A percentile compares a stretch with the other conserved stretches of the same genome.
Evolutionary conservation across 2,329 filamentous ascomycete species (phyloP).

Genomic region (Graphilbum fragrans): DNA sequence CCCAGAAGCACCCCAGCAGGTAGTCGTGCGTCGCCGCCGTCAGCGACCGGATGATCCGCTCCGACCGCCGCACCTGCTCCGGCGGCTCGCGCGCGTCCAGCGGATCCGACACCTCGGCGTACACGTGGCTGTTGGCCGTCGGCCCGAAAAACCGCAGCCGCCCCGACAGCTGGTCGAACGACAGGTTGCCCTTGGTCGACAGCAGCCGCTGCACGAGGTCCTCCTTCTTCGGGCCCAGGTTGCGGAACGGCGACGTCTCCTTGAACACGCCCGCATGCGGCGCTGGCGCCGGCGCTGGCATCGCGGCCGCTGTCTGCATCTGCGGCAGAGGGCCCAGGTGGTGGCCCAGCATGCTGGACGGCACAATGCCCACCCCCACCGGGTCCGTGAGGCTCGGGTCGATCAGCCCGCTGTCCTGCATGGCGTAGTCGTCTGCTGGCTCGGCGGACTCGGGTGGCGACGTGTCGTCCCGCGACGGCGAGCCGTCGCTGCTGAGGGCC

Average conservation of each 20-base stretch:
- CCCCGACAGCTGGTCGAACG: slow-evolving; percentile 37
- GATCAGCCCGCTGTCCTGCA: too few species aligned
- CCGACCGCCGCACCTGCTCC: too few species aligned
- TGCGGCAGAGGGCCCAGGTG: too few species aligned
- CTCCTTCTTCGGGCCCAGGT: slow-evolving; percentile 28
- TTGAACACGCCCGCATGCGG: slow-evolving; percentile 11
- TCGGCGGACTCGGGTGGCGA: too few species aligned
- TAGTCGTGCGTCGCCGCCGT: slow-evolving; percentile 35
- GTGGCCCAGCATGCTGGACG: neutral
- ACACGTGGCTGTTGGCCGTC: slow-evolving; percentile 41
- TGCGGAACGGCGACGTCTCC: slow-evolving; percentile 21
- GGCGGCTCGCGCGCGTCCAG: slow-evolving; percentile 24
- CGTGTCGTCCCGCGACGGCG: too few species aligned
- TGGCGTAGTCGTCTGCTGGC: too few species aligned
- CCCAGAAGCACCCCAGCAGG: slow-evolving; percentile 38
- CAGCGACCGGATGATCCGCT: slow-evolving; percentile 33
- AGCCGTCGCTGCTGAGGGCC: too few species aligned
- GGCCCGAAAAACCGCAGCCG: slow-evolving; percentile 36
- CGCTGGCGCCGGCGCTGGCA: neutral
- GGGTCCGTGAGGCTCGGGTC: too few species aligned
- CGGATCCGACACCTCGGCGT: slow-evolving; percentile 25
- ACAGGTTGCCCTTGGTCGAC: slow-evolving; percentile 34
- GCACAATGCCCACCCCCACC: too few species aligned
- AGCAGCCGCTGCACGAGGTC: slow-evolving; percentile 35
- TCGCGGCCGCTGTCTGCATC: too few species aligned